Conservation (phyloP, 179 eudicot genomes). For the Spinacia oleracea region DNA sequence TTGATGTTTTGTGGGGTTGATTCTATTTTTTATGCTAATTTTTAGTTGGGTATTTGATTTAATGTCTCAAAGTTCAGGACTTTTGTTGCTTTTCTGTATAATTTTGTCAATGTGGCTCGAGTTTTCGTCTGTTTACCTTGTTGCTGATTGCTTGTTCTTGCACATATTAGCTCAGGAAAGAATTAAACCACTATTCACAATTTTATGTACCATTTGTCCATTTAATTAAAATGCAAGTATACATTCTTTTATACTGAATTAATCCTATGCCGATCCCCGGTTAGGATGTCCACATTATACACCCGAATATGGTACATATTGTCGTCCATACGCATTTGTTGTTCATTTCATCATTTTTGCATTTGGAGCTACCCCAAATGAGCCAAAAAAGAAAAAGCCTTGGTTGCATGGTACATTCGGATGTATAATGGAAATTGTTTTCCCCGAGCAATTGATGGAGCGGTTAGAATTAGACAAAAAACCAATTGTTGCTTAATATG, state of each 20-base stretch:
- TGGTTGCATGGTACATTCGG: too few relatives aligned
- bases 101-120: slow-evolving; percentile 5
- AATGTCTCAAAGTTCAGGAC: background rate
- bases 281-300: too few relatives aligned
- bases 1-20: slow-evolving; percentile 5
- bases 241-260: background rate
- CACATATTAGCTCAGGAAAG: background rate
- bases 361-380: too few relatives aligned
- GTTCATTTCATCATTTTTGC: too few relatives aligned
- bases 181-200: background rate
- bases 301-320: too few relatives aligned
- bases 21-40: background rate
- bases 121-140: background rate
- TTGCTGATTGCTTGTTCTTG: background rate
- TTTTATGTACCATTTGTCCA: background rate
- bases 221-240: too few relatives aligned
- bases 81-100: background rate
- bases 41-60: background rate
- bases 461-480: background rate
- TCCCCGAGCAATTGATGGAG: background rate
- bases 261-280: background rate
- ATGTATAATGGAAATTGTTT: too few relatives aligned
- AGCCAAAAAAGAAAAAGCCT: too few relatives aligned
- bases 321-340: too few relatives aligned
- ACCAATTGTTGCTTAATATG: background rate